Percentiles rank a stretch among this genome's conserved stretches.
These are phyloP conservation scores for Aegilops speltoides DNA, from an alignment of 176 grass and related monocot species.

Conservation along the genomic window DNA sequence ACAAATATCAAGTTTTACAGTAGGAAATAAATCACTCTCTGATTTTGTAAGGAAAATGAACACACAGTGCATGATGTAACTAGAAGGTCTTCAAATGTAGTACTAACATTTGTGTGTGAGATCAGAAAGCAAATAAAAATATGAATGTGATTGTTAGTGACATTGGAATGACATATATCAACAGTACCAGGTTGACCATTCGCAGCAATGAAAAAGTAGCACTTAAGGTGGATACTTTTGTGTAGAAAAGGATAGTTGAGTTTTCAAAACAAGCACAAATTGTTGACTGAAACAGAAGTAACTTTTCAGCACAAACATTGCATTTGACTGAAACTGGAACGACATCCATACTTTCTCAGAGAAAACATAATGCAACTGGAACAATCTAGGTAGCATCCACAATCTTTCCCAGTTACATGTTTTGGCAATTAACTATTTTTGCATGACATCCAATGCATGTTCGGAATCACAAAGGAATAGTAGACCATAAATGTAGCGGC, in stretches of 20 bases:
- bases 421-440: neutral
- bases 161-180: neutral
- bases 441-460: neutral
- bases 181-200: too few species aligned
- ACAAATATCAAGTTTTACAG: too few species aligned
- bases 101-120: too few species aligned
- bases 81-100: too few species aligned
- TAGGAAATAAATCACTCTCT: neutral
- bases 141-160: neutral
- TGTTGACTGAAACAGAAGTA: neutral
- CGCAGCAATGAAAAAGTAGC: too few species aligned
- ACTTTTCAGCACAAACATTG: neutral
- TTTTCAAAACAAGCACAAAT: too few species aligned
- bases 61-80: neutral
- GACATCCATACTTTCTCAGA: neutral
- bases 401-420: neutral
- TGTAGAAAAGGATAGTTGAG: too few species aligned
- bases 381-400: neutral
- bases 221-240: too few species aligned
- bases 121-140: neutral
- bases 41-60: neutral
- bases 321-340: neutral
- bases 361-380: neutral
- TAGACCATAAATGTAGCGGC: neutral
- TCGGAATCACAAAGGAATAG: neutral